A percentile compares a stretch with the other conserved stretches of the same genome.
Conservation (phyloP, 495 filamentous ascomycete genomes). For the Elasticomyces elasticus region DNA sequence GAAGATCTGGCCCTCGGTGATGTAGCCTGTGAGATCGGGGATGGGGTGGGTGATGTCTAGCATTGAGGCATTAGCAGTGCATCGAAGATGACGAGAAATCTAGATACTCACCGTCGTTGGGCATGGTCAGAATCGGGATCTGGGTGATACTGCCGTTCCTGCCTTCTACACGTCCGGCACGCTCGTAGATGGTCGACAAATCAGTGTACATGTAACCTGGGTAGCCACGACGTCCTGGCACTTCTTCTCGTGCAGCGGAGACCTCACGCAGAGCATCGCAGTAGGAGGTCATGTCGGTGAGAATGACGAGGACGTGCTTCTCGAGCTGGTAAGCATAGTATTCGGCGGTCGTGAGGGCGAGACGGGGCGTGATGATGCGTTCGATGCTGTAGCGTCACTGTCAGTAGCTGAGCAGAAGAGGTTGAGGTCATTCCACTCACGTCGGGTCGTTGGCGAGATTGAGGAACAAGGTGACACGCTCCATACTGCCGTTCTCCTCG, state of each 20-base stretch:
- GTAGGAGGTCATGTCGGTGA: constrained; percentile 95
- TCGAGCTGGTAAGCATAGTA: constrained; percentile 99
- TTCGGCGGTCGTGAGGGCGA: constrained; percentile 95
- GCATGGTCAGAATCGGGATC: constrained; percentile 98
- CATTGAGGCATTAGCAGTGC: not conserved
- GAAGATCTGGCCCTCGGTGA: constrained; percentile 98
- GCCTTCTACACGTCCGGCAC: constrained; percentile 94
- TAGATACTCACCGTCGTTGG: constrained; percentile 79
- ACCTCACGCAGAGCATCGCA: constrained; percentile 98
- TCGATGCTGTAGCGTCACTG: constrained; percentile 60
- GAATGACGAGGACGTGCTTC: constrained; percentile 98
- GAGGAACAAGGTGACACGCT: constrained; percentile 91
- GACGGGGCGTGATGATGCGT: constrained; percentile 98
- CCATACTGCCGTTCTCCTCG: constrained; percentile 98
- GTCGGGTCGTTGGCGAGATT: constrained; percentile 99
- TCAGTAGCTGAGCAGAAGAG: not conserved
- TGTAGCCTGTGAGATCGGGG: constrained; percentile 96
- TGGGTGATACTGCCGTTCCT: constrained; percentile 98
- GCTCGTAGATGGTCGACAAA: constrained; percentile 99
- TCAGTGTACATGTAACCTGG: constrained; percentile 99
- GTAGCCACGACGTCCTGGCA: constrained; percentile 97
- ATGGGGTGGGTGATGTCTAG: constrained; percentile 97
- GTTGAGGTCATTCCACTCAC: constrained; percentile 40
- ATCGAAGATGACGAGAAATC: not conserved
- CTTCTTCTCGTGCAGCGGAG: constrained; percentile 96